A percentile compares a stretch with the other conserved stretches of the same genome.
Evolutionary conservation across 2,329 filamentous ascomycete genomes (phyloP).

Genomic region (Cytospora paraplurivora): DNA sequence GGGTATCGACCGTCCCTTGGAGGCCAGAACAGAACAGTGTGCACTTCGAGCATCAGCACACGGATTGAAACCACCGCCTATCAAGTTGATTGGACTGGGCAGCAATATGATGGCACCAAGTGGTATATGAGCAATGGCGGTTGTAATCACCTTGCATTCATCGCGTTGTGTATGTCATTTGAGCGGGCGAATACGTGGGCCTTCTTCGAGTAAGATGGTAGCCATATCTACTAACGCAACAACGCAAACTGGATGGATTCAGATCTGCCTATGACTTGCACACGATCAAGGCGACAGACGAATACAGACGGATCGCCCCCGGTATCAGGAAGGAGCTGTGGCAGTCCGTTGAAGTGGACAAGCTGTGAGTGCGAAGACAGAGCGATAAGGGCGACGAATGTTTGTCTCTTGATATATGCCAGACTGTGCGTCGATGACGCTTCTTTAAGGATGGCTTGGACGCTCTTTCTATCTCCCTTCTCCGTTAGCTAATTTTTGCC

Average conservation of each 20-base stretch:
- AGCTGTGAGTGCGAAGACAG: too few relatives aligned
- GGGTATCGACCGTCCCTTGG: too few relatives aligned
- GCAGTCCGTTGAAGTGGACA: too few relatives aligned
- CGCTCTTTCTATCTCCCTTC: background rate
- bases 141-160: constrained; percentile 30
- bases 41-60: background rate
- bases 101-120: background rate
- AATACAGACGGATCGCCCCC: background rate
- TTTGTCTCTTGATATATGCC: background rate
- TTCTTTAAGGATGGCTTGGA: too few relatives aligned
- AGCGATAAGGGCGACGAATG: too few relatives aligned
- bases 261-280: background rate
- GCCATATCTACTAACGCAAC: constrained; percentile 20
- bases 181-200: constrained; percentile 22
- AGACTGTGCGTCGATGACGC: too few relatives aligned
- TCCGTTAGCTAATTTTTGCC: background rate
- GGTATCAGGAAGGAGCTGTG: too few relatives aligned
- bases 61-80: background rate
- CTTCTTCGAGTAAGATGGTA: constrained; percentile 32
- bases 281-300: too few relatives aligned
- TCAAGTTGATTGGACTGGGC: background rate
- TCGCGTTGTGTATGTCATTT: constrained; percentile 33
- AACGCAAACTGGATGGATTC: background rate
- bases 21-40: background rate
- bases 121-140: constrained; percentile 30